Conservation (phyloP, 2,329 filamentous ascomycete species). For the Colletotrichum filicis region DNA sequence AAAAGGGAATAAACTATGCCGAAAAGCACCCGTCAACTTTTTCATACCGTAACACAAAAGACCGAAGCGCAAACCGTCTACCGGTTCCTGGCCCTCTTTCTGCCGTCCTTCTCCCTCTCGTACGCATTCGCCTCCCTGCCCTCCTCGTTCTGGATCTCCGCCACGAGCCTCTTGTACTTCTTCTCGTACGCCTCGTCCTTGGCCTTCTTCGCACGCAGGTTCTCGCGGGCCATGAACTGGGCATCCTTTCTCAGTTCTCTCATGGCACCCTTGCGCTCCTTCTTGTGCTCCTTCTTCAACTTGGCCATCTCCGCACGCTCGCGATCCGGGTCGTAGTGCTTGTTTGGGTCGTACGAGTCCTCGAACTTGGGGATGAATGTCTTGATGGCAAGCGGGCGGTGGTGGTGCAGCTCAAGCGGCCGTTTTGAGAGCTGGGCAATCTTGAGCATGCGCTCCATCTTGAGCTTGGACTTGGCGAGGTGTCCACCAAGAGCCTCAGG, state of each 20-base stretch:
- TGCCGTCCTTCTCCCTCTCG: constrained; percentile 83
- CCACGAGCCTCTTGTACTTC: constrained; percentile 92
- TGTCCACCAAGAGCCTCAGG: constrained; percentile 54
- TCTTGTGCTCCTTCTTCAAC: constrained; percentile 90
- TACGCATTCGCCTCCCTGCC: constrained; percentile 88
- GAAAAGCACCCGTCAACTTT: constrained; percentile 18
- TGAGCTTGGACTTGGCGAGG: constrained; percentile 54
- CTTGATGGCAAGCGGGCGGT: constrained; percentile 89
- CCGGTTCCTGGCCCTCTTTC: constrained; percentile 69
- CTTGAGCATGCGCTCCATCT: constrained; percentile 65
- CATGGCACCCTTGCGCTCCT: constrained; percentile 93
- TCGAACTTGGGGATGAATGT: constrained; percentile 94
- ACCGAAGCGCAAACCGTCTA: constrained; percentile 7
- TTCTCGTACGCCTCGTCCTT: constrained; percentile 94
- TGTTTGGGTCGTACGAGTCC: constrained; percentile 91
- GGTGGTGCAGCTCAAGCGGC: constrained; percentile 88
- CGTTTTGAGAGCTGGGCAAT: constrained; percentile 75
- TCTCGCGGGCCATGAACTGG: constrained; percentile 91
- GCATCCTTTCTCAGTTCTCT: constrained; percentile 95
- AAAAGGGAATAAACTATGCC: constrained; percentile 20
- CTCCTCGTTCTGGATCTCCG: constrained; percentile 96
- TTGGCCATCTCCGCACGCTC: constrained; percentile 88
- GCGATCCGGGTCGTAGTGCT: constrained; percentile 96
- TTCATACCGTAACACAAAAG: constrained; percentile 9
- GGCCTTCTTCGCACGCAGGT: constrained; percentile 91